These are phyloP conservation scores for Hypoxylon sp. DNA, from an alignment of 2,329 filamentous ascomycete genomes.

Conservation along the genomic window DNA sequence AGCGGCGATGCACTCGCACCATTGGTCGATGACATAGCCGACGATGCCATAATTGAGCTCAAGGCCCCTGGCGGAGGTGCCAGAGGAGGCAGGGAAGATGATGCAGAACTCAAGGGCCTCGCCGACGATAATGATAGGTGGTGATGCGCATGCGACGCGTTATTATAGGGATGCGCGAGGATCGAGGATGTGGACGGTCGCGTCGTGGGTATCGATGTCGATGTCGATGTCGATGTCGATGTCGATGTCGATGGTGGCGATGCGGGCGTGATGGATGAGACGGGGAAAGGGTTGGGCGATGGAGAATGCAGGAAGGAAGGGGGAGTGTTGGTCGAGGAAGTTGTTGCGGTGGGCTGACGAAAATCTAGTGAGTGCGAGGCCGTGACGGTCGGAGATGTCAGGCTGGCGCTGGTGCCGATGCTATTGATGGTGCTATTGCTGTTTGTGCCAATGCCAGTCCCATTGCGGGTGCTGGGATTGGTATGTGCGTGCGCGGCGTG, in stretches of 20 bases:
- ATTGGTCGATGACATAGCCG: conserved; percentile 48
- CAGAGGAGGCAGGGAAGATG: conserved; percentile 47
- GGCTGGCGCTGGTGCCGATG: conserved; percentile 27
- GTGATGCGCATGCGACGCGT: conserved; percentile 41
- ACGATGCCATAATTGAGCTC: conserved; percentile 51
- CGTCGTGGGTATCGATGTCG: conserved; percentile 40
- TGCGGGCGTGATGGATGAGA: conserved; percentile 46
- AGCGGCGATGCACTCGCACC: conserved; percentile 52
- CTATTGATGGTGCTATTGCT: conserved; percentile 18
- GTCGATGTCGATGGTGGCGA: conserved; percentile 30
- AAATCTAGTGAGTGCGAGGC: conserved; percentile 50
- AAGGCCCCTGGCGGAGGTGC: conserved; percentile 51
- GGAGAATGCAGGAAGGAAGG: conserved; percentile 44
- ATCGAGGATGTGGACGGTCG: conserved; percentile 39
- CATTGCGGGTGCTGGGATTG: conserved; percentile 28
- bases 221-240: conserved; percentile 6
- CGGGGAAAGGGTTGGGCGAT: conserved; percentile 40
- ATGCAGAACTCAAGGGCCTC: conserved; percentile 28
- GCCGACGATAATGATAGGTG: conserved; percentile 36
- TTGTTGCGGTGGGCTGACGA: conserved; percentile 49
- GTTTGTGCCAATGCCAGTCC: conserved; percentile 24
- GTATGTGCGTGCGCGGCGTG: conserved; percentile 21
- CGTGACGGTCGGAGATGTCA: conserved; percentile 49
- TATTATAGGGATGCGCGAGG: conserved; percentile 47
- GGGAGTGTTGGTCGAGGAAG: conserved; percentile 43